phyloP scores from a whole-genome alignment of 805 yeast genomes.

The Candida krabiensis region DNA sequence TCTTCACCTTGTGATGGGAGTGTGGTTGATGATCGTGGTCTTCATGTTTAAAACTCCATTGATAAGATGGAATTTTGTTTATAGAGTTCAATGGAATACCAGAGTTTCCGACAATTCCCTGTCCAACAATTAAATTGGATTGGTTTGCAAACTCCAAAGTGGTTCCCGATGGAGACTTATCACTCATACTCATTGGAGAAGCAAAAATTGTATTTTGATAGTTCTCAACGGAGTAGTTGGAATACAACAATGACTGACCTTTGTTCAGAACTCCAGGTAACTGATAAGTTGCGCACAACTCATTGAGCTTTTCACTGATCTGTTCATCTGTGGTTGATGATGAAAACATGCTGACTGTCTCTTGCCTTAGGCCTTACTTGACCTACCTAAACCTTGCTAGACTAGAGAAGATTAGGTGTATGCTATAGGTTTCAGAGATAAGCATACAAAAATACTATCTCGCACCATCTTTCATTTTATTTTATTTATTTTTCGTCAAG shows the following conservation, averaged over 20 bases:
- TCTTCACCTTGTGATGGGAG: constrained; percentile 22
- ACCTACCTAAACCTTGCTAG: no score
- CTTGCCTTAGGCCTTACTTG: no score
- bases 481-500: no score
- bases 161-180: constrained; percentile 19
- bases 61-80: constrained; percentile 35
- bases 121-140: constrained; percentile 31
- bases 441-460: no score
- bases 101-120: constrained; percentile 33
- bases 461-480: no score
- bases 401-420: no score
- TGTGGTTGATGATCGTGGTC: constrained; percentile 25
- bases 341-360: constrained; percentile 21
- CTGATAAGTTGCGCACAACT: constrained; percentile 22
- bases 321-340: constrained; percentile 14
- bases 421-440: no score
- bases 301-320: constrained; percentile 19
- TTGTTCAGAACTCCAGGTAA: constrained; percentile 19
- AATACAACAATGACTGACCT: constrained; percentile 15
- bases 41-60: constrained; percentile 32
- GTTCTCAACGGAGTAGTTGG: constrained; percentile 19
- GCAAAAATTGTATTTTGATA: constrained; percentile 27
- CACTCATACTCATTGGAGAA: constrained; percentile 19
- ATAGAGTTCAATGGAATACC: constrained; percentile 34
- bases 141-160: constrained; percentile 17